Evolutionary conservation across 345 rosid species (phyloP), one percentile per base, ranked within the genome.

Genomic region (Eucalyptus pauciflora): DNA sequence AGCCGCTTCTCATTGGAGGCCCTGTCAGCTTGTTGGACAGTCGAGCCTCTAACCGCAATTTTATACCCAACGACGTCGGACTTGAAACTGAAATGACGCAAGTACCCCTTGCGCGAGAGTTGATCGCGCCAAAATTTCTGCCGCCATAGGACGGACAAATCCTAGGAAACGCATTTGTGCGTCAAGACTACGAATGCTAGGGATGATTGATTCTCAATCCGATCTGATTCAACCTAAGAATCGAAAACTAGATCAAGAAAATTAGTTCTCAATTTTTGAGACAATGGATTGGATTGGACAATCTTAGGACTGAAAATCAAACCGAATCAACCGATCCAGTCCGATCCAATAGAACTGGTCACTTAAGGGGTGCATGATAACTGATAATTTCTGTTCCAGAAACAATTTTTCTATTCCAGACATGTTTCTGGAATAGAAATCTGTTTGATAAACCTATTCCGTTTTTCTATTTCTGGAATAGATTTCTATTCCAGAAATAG

Each of bases 301-400:
- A 0, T 16, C 24, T 52, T 18, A 0, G 1, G 1, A 52, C 0
- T 52, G 0, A 52, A 1, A 52, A 52, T 0, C 0, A 0, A 1
- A 52, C 9, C 9, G 2, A 50, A 48, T 10, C 1, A 4, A 13
- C 0, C 0, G 3, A 1, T 17, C 9, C 1, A 52, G 2, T 52
- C 1, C 2, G 4, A 0, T 18, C 0, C 2, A 18, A 52, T 52
- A 2, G 0, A 18, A 18, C 0, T 1, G 0, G 1, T 52, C 56
- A 33, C 33, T 33, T 33, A 33, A 33, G 33, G 2, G 33, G 33
- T 33, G 33, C 33, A 33, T 33, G 33, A 33, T 33, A 33, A 33
- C 33, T 33, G 33, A 33, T 33, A 33, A 33, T 33, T 33, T 33
- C 33, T 33, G 2, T 33, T 33, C 33, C 33, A 33, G 2, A 33